Percentiles rank a stretch among this genome's conserved stretches.
These are phyloP conservation scores for Earliella scabrosa DNA, from an alignment of 1,284 basidiomycete genomes.

Conservation along the genomic window DNA sequence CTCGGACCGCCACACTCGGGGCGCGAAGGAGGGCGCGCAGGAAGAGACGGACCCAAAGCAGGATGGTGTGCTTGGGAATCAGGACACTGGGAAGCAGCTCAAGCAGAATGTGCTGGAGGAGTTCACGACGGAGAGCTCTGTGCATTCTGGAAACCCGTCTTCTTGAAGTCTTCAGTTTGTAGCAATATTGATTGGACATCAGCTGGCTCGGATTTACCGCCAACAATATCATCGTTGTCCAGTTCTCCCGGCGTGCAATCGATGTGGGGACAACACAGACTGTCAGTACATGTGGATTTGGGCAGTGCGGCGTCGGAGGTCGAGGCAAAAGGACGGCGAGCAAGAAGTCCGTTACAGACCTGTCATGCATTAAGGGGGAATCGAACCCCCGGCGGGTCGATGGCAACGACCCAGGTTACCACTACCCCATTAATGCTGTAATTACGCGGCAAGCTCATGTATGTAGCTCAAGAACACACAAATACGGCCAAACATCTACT, in stretches of 20 bases:
- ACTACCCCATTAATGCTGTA: constrained; percentile 19
- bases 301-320: too few relatives aligned
- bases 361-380: constrained; percentile 74
- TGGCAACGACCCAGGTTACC: constrained; percentile 32
- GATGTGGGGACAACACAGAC: too few relatives aligned
- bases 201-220: too few relatives aligned
- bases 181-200: too few relatives aligned
- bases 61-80: constrained; percentile 26
- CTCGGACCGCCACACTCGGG: constrained; percentile 10
- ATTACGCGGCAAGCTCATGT: too few relatives aligned
- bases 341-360: background rate
- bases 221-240: too few relatives aligned
- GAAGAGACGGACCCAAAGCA: constrained; percentile 25
- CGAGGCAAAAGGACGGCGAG: too few relatives aligned
- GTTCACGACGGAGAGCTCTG: constrained; percentile 22
- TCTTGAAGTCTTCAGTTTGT: constrained; percentile 7
- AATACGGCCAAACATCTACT: background rate
- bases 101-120: constrained; percentile 20
- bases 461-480: too few relatives aligned
- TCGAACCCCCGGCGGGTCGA: constrained; percentile 79
- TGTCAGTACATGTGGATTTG: too few relatives aligned
- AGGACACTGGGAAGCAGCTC: constrained; percentile 16
- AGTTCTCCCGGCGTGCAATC: too few relatives aligned
- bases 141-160: constrained; percentile 20
- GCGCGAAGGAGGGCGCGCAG: constrained; percentile 23